These are phyloP conservation scores for Lasiodiplodia sp. DNA, from an alignment of 2,329 filamentous ascomycete species.

Conservation along the genomic window DNA sequence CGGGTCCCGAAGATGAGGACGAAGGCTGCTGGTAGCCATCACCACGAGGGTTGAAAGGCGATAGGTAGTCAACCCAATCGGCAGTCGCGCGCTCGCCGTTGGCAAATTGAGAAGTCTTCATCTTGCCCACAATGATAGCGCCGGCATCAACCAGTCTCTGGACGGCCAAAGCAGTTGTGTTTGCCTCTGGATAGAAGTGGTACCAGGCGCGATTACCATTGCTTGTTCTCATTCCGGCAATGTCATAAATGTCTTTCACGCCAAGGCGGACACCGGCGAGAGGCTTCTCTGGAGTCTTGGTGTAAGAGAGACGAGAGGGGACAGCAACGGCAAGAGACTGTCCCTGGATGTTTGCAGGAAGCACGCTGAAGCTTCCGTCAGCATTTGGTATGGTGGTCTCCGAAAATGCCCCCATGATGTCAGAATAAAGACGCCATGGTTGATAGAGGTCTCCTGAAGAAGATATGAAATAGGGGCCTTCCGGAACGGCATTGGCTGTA, in stretches of 20 bases:
- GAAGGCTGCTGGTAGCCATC: constrained; percentile 56
- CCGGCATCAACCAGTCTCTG: constrained; percentile 67
- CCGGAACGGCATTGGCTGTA: constrained; percentile 40
- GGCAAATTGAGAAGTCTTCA: constrained; percentile 55
- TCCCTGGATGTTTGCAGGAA: constrained; percentile 53
- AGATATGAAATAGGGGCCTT: constrained; percentile 61
- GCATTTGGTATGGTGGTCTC: constrained; percentile 52
- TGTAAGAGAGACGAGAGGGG: constrained; percentile 67
- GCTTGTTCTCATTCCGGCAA: constrained; percentile 64
- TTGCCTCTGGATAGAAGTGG: constrained; percentile 57
- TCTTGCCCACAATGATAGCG: constrained; percentile 58
- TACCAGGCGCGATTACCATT: constrained; percentile 67
- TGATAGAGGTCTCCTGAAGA: constrained; percentile 55
- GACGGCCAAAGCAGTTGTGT: constrained; percentile 58
- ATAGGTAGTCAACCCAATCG: constrained; percentile 58
- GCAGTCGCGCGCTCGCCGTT: constrained; percentile 57
- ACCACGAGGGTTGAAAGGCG: constrained; percentile 53
- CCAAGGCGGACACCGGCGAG: constrained; percentile 67
- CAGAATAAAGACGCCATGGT: constrained; percentile 59
- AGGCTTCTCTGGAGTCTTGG: constrained; percentile 60
- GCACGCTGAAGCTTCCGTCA: constrained; percentile 52
- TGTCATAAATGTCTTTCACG: constrained; percentile 69
- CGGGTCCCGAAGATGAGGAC: constrained; percentile 57
- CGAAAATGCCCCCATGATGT: constrained; percentile 58
- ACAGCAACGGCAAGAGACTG: constrained; percentile 59